Evolutionary conservation across 2,329 filamentous ascomycete species (phyloP), one percentile per base, ranked within the genome.

Genomic region (Diaporthe capsici): DNA sequence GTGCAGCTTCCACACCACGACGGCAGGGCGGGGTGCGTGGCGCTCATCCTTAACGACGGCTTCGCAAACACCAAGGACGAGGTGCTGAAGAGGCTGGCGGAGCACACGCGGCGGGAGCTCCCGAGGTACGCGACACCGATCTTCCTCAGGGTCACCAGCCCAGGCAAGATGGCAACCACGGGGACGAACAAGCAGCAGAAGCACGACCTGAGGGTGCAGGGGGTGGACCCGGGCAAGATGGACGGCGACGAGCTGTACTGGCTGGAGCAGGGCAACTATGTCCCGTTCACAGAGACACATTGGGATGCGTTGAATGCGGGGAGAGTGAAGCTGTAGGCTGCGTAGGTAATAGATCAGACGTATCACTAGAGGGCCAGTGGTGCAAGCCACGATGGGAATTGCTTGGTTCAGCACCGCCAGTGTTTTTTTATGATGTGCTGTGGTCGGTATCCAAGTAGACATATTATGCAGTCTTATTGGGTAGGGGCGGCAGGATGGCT

Each of bases 141-240:
- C 0, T 98, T 98, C 84, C 82, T 98, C 65, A 88, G 95, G 17
- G 84, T 95, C 8, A 89, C 92, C 10, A 87, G 85, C 37, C 88
- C 89, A 37, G 84, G 89, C 61, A 83, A 85, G 4, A 88, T 91
- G 78, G 91, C 93, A 80, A 88, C 91, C 1, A 98, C 95, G 6
- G 95, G 95, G 0, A 98, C 95, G 65, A 94, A 95, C 81, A 98
- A 98, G 87, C 94, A 97, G 85, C 93, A 96, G 84, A 98, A 98
- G 84, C 91, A 93, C 77, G 84, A 86, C 0, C 82, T 98, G 78
- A 88, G 94, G n/a, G 87, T 88, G 2, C 90, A 96, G 77, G 95
- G 95, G 0, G 94, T 96, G 0, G 90, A 94, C 80, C 94, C 93
- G 0, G 83, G 81, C 5, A 90, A 90, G 79, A 85, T 89, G 1